Evolutionary conservation across 345 rosid species (phyloP), one percentile per base, ranked within the genome.

Genomic region (Corchorus capsularis): DNA sequence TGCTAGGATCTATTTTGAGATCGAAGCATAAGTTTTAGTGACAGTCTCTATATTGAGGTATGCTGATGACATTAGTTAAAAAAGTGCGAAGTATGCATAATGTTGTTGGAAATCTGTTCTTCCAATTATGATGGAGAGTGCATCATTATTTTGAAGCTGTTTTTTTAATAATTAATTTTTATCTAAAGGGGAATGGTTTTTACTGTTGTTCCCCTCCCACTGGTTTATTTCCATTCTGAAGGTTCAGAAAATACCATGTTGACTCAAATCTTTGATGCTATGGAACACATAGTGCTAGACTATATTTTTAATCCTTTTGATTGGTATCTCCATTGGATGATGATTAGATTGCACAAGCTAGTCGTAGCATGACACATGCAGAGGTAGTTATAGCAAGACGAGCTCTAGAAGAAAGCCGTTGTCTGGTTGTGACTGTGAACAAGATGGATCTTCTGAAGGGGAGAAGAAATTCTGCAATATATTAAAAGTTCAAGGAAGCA

Each of bases 371-470:
- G 99, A 92, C 91, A 59, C 98, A 96, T 82, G 89, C 98, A 20
- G 99, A 96, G 85, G 98, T 96, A 62, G 98, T 92, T 68, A 92
- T 96, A 81, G 99, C 96, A 20, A 89, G 99, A 82, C 85, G 88
- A 61, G 92, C 96, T 35, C 94, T 96, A 59, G 98, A 96, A 86
- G 99, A 96, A 90, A 98, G 99, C 27, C 96, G 98, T 69, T 97
- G 97, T 54, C 79, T 93, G 78, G 96, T 96, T 49, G 86, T 93
- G 52, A 82, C 93, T 67, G 96, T 96, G 72, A 93, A 96, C 86
- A 95, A 95, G 86, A 93, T 96, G 98, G 99, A 93, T 83, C 84
- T 95, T 86, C 87, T 95, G 20, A 83, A 80, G 75, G 90, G 98
- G 79, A 87, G 78, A 76, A 77, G 77, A 17, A 86, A 91, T 80